These are phyloP conservation scores for Aspergillus conjunctus DNA, from an alignment of 495 filamentous ascomycete genomes.

Conservation along the genomic window DNA sequence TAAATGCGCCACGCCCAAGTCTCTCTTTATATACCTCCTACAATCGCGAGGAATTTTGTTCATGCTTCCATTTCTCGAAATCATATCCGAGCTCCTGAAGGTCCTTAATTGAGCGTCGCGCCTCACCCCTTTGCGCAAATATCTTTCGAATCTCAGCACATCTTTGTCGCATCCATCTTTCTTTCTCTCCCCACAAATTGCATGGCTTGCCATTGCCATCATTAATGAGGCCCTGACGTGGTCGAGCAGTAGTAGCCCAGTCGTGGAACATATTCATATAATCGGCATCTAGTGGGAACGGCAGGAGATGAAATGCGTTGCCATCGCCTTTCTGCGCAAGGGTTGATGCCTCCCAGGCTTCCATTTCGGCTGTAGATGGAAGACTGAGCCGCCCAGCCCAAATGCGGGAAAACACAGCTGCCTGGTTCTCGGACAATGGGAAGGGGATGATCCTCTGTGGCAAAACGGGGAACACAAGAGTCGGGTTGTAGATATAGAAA, in stretches of 20 bases:
- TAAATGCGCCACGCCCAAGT: neutral
- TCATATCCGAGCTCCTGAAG: constrained; percentile 64
- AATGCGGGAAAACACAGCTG: constrained; percentile 71
- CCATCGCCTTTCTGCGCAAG: constrained; percentile 49
- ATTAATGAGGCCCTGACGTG: constrained; percentile 43
- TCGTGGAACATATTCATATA: constrained; percentile 74
- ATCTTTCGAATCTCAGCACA: constrained; percentile 58
- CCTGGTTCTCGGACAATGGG: constrained; percentile 75
- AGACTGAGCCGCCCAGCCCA: constrained; percentile 69
- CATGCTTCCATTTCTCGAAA: constrained; percentile 46
- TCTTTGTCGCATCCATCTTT: constrained; percentile 62
- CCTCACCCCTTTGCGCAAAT: constrained; percentile 52
- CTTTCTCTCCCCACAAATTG: constrained; percentile 65
- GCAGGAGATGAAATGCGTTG: constrained; percentile 63
- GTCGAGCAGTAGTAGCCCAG: constrained; percentile 55
- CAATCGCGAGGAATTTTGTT: constrained; percentile 22
- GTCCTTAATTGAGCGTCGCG: constrained; percentile 43
- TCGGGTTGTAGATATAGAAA: constrained; percentile 74
- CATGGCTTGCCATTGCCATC: constrained; percentile 62
- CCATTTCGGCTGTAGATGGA: constrained; percentile 65
- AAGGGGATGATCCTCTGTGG: constrained; percentile 84
- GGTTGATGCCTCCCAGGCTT: constrained; percentile 57
- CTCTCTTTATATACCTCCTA: neutral
- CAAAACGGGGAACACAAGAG: constrained; percentile 74
- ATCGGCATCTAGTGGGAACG: constrained; percentile 72